Conservation (phyloP, 768 basidiomycete species). For the Rhizopogon rudus region DNA sequence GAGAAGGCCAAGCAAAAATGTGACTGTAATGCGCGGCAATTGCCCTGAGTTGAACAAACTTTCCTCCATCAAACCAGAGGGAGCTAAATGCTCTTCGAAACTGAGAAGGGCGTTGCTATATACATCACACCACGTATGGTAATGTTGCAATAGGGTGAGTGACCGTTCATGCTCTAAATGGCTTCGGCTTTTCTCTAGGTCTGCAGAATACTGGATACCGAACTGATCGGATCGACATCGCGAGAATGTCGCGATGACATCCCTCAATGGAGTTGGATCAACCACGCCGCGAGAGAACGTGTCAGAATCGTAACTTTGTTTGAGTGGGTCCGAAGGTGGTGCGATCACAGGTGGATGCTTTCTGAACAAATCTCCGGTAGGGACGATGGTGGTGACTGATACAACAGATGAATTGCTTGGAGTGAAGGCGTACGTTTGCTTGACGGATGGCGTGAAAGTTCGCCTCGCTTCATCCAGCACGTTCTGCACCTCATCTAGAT, state of each 20-base stretch:
- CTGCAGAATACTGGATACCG: slow-evolving; percentile 7
- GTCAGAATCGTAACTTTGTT: background rate
- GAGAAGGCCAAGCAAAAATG: slow-evolving; percentile 25
- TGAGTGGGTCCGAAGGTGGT: background rate
- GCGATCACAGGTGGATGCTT: background rate
- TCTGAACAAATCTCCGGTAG: background rate
- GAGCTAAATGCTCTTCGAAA: too few relatives aligned
- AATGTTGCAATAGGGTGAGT: background rate
- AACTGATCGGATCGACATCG: background rate
- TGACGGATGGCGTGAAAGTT: background rate
- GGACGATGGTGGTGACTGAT: background rate
- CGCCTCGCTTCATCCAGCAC: slow-evolving; percentile 1
- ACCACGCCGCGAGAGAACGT: background rate
- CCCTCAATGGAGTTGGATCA: background rate
- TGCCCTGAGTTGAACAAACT: slow-evolving; percentile 13
- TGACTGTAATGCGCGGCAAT: slow-evolving; percentile 31
- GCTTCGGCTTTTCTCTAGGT: slow-evolving; percentile 9
- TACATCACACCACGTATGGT: slow-evolving; percentile 1
- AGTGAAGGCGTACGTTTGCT: background rate
- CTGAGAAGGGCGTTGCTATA: background rate
- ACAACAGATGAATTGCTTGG: background rate
- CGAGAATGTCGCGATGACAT: background rate
- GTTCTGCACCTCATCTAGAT: slow-evolving; percentile 9
- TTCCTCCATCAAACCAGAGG: too few relatives aligned
- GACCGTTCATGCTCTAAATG: slow-evolving; percentile 5